Evolutionary conservation across 2,329 filamentous ascomycete species (phyloP).

Genomic region (Botrytis aclada): DNA sequence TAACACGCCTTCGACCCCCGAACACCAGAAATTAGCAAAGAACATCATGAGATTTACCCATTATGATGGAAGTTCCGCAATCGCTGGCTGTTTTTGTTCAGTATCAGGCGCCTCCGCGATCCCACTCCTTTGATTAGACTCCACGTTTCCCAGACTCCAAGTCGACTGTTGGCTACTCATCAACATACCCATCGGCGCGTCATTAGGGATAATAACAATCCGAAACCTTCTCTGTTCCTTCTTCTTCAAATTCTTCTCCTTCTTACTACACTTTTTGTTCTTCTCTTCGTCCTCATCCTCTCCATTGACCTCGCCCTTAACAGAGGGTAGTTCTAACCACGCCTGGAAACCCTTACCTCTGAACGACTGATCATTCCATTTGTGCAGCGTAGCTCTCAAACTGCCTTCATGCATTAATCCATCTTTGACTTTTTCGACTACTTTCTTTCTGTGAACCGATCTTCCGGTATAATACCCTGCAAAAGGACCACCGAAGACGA

Average conservation of each 20-base stretch:
- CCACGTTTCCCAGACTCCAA: background rate
- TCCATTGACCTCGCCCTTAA: slow-evolving; percentile 20
- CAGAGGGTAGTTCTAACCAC: slow-evolving; percentile 31
- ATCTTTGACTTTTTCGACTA: slow-evolving; percentile 29
- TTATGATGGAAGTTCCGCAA: background rate
- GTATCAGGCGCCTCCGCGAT: slow-evolving; percentile 6
- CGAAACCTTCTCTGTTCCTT: slow-evolving; percentile 22
- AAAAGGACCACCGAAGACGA: slow-evolving; percentile 28
- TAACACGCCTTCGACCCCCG: background rate
- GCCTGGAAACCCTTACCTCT: slow-evolving; percentile 26
- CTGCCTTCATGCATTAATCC: slow-evolving; percentile 27
- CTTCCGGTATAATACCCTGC: slow-evolving; percentile 30
- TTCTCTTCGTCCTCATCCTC: background rate
- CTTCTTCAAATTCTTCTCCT: slow-evolving; percentile 14
- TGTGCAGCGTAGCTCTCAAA: slow-evolving; percentile 23
- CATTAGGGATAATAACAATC: slow-evolving; percentile 23
- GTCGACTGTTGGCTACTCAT: background rate
- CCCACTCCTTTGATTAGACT: background rate
- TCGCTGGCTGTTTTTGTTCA: background rate
- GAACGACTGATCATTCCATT: slow-evolving; percentile 29
- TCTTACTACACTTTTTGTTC: background rate
- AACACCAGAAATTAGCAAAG: background rate
- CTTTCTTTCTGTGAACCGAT: slow-evolving; percentile 27
- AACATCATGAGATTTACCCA: background rate
- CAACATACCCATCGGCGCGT: background rate